Base-by-base conservation (phyloP, 2,329 filamentous ascomycete genomes). In the Colletotrichum magnum region DNA sequence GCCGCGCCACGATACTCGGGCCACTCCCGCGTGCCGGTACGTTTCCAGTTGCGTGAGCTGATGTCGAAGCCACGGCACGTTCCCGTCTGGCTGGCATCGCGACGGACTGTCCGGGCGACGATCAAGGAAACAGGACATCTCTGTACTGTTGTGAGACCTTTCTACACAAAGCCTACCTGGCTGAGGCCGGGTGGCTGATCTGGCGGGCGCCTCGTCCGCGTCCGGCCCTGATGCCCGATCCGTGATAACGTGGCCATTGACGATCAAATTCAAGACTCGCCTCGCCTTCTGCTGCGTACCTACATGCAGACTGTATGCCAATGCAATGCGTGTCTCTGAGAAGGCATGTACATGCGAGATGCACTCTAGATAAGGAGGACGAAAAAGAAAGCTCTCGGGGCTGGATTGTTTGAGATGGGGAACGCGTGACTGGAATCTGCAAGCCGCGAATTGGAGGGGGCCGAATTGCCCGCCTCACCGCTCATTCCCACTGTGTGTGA, bases 271-370 rank as follows among this genome's bases (percentile, higher is more conserved):
- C 21, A 41, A 32, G 52, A 15, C 7, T 54, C 9, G 15, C 24
- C 12, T 45, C 12, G 28, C 32, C 15, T 12, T n/a, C 43, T 43
- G 28, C 16, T 50, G 21, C 47, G 18, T 54, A 32, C 45, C 41
- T 10, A 26, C 53, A 54, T 57, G 54, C 62, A 64, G 24, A 36
- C 54, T 32, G 21, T 43, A 65, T 57, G 66, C 43, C 10, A 43
- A 52, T 68, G 66, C 36, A 45, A 60, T 45, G 56, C 15, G 18
- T 56, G 60, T 69, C 50, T 66, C 66, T 41, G 24, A 57, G 50
- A 52, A 57, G 66, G 61, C 45, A 57, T 69, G 61, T 64, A n/a
- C 39, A 65, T 53, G 64, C 59, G 47, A 58, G 65, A 58, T 58
- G 39, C n/a, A 15, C 47, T 43, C 41, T 16, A 48, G 59, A 69